Conservation (phyloP, 1,139 yeast genomes). For the Geotrichum klebahnii region DNA sequence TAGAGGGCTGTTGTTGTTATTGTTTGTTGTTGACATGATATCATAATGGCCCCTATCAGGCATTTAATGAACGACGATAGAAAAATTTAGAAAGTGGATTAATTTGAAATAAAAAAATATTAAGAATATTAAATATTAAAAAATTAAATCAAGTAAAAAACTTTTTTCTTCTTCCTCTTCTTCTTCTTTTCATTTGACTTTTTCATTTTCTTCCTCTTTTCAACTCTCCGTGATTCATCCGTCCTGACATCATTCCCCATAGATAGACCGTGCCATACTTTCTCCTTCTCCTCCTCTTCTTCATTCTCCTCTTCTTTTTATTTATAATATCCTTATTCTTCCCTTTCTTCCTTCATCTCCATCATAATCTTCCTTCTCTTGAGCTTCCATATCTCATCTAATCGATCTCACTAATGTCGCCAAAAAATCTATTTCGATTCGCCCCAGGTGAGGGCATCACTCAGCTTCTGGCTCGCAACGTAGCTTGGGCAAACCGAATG, state of each 20-base stretch:
- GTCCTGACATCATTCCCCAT: not conserved
- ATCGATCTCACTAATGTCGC: slow-evolving; percentile 1
- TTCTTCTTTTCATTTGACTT: not conserved
- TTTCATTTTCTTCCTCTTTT: not conserved
- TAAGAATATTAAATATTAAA: no score
- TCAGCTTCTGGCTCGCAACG: slow-evolving; percentile 67
- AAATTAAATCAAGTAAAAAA: no score
- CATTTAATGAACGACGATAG: no score
- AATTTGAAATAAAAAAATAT: no score
- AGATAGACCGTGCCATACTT: not conserved
- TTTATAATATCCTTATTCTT: not conserved
- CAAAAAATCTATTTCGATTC: slow-evolving; percentile 31
- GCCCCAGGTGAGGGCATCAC: slow-evolving; percentile 41
- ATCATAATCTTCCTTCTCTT: slow-evolving; percentile 1
- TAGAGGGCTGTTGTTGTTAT: no score
- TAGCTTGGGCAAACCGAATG: slow-evolving; percentile 59
- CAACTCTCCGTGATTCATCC: no score
- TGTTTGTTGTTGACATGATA: no score
- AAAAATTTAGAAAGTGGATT: no score
- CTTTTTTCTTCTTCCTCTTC: not conserved
- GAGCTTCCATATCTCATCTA: slow-evolving; percentile 2
- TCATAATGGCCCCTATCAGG: no score
- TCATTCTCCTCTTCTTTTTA: not conserved
- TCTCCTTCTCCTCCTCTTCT: not conserved
- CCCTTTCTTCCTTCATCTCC: not conserved